phyloP scores from a whole-genome alignment of 179 eudicot genomes.

The Sideroxylon spinosum region DNA sequence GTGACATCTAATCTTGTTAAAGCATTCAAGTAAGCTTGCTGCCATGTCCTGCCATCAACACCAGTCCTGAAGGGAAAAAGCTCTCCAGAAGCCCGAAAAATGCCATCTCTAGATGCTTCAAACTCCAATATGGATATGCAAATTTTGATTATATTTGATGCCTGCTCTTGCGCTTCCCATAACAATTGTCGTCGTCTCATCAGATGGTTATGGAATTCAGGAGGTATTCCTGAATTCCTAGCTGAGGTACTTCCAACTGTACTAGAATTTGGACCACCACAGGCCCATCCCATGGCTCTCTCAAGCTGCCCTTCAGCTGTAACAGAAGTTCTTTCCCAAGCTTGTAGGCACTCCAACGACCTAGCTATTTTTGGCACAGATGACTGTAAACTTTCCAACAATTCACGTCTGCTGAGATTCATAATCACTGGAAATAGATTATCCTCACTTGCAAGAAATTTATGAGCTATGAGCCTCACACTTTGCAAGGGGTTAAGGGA shows the following conservation, averaged over 20 bases:
- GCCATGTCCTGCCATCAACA: conserved; percentile 80
- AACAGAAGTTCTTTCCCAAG: conserved; percentile 73
- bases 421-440: conserved; percentile 49
- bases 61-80: conserved; percentile 46
- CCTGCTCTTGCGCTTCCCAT: conserved; percentile 68
- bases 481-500: conserved; percentile 49
- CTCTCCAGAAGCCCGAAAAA: conserved; percentile 54
- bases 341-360: conserved; percentile 68
- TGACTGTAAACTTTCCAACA: conserved; percentile 71
- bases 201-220: conserved; percentile 88
- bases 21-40: conserved; percentile 73
- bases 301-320: conserved; percentile 97
- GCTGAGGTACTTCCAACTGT: conserved; percentile 36
- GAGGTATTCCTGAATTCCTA: conserved; percentile 72
- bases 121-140: conserved; percentile 77
- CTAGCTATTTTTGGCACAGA: conserved; percentile 63
- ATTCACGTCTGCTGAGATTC: conserved; percentile 65
- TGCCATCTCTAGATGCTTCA: conserved; percentile 95
- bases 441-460: conserved; percentile 60
- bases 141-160: conserved; percentile 64
- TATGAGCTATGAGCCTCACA: conserved; percentile 57
- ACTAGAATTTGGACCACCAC: conserved; percentile 76
- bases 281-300: conserved; percentile 99
- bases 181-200: conserved; percentile 60
- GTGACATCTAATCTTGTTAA: conserved; percentile 72